Base-by-base conservation (phyloP, 768 basidiomycete species). In the Tephrocybe sp. region DNA sequence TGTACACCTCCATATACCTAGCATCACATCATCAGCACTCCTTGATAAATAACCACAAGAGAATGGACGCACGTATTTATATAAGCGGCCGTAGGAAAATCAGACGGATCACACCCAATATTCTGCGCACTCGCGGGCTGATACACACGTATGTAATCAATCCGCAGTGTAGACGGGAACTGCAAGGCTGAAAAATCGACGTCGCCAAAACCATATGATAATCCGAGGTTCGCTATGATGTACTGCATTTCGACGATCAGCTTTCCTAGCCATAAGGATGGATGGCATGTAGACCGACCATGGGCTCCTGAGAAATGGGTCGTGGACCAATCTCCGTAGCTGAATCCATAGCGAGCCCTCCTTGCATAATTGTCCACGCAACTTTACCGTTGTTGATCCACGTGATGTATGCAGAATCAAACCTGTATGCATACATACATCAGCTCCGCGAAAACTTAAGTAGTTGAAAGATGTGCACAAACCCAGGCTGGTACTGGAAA, bases 131-230 rank as follows among this genome's bases (percentile, higher is more conserved):
- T 68, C 41, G 69, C 62, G 11, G 71, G 72, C 55, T 85, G 85
- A 57, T 86, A 87, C 6, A 96, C 87, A 1, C 93, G 80, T 50
- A 95, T 82, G 52, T 83, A 95, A 62, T 96, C 93, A 44, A 94
- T 70, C 48, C 71, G 71, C 87, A 94, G 85, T 22, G 71, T 73
- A 8, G 78, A 65, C 4, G 82, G 82, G 60, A 85, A 75, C 16
- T 67, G 65, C 23, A 89, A 62, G 34, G 79, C 58, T 5, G 72
- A 70, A 47, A 82, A 74, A 57, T 90, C 82, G 59, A 89, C 79
- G 7, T 65, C 71, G 13, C 84, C 87, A 64, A 90, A 90, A 60
- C 79, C 83, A 39, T 70, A 55, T 6, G 86, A 89, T 51, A 89
- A 79, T 34, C 86, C 89, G 32, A 87, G 73, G 53, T 88, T 87